Evolutionary conservation across 2,329 filamentous ascomycete species (phyloP).

Genomic region (Cladosporium austrohemisphaericum): DNA sequence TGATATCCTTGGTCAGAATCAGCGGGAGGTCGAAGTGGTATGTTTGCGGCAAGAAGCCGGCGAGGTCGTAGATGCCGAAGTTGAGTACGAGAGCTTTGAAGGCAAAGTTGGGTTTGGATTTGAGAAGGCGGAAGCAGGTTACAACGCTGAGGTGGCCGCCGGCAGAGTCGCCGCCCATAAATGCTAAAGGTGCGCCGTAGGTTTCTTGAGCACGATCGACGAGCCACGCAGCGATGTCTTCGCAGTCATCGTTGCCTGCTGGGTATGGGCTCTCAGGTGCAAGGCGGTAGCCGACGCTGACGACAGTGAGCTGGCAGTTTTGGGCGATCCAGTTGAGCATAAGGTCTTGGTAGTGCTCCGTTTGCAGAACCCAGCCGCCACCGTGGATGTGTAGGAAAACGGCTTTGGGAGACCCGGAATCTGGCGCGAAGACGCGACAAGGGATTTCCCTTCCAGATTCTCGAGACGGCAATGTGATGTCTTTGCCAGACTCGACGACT

Average conservation of each 20-base stretch:
- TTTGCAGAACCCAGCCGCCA: conserved; percentile 46
- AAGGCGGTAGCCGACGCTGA: conserved; percentile 58
- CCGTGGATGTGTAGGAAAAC: conserved; percentile 56
- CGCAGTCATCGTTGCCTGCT: conserved; percentile 53
- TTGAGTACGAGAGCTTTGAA: conserved; percentile 52
- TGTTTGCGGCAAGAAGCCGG: conserved; percentile 40
- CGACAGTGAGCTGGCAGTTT: conserved; percentile 44
- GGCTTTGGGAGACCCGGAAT: conserved; percentile 38
- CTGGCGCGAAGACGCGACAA: conserved; percentile 50
- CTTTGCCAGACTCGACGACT: conserved; percentile 45
- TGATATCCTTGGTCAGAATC: conserved; percentile 46
- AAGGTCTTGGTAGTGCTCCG: conserved; percentile 43
- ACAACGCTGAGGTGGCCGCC: conserved; percentile 50
- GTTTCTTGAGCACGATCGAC: conserved; percentile 43
- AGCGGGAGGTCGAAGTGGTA: conserved; percentile 39
- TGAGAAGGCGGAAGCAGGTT: conserved; percentile 47
- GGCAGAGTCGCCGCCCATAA: conserved; percentile 50
- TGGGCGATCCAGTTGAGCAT: conserved; percentile 51
- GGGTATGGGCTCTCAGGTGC: conserved; percentile 59
- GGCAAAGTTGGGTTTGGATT: conserved; percentile 35
- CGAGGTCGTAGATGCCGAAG: conserved; percentile 52
- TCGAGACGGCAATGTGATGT: conserved; percentile 50
- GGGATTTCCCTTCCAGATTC: conserved; percentile 50
- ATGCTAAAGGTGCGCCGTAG: conserved; percentile 40
- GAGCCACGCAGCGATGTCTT: conserved; percentile 54